Percentiles rank a stretch among this genome's conserved stretches.
These are phyloP conservation scores for Gnomoniopsis sp. DNA, from an alignment of 2,329 filamentous ascomycete species.

Conservation along the genomic window DNA sequence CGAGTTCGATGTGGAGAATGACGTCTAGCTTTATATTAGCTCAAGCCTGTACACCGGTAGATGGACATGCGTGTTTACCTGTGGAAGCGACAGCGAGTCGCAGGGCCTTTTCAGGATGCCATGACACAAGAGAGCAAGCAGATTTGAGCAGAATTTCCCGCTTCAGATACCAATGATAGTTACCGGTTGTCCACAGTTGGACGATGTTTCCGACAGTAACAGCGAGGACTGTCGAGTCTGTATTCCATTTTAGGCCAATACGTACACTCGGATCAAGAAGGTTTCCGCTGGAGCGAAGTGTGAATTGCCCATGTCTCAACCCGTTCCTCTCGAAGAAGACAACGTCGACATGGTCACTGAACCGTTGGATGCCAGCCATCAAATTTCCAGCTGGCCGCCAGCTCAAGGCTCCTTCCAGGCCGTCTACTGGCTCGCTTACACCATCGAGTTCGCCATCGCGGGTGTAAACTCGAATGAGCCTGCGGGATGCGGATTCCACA, in stretches of 20 bases:
- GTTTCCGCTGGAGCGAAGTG: conserved; percentile 65
- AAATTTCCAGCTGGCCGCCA: conserved; percentile 92
- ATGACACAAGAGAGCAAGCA: conserved; percentile 43
- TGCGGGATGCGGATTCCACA: conserved; percentile 64
- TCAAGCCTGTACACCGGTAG: neutral
- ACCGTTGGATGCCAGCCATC: conserved; percentile 78
- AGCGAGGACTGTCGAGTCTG: conserved; percentile 85
- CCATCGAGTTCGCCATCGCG: conserved; percentile 88
- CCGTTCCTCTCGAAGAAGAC: conserved; percentile 97
- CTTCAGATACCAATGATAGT: conserved; percentile 98
- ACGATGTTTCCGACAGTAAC: conserved; percentile 70
- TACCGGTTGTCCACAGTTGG: conserved; percentile 96
- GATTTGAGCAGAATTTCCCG: conserved; percentile 65
- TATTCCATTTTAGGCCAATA: conserved; percentile 79
- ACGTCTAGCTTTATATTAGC: conserved; percentile 23
- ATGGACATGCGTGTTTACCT: conserved; percentile 35
- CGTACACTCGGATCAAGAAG: conserved; percentile 50
- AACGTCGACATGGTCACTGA: conserved; percentile 68
- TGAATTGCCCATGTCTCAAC: conserved; percentile 92
- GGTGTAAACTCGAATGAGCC: conserved; percentile 85
- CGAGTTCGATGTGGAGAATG: conserved; percentile 62
- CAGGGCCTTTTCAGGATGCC: conserved; percentile 85
- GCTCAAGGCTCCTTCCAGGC: conserved; percentile 80
- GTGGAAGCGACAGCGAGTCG: conserved; percentile 56
- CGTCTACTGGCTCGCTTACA: conserved; percentile 91